Base-by-base conservation (phyloP, 306 rosid genomes). In the Arachis hypogaea region DNA sequence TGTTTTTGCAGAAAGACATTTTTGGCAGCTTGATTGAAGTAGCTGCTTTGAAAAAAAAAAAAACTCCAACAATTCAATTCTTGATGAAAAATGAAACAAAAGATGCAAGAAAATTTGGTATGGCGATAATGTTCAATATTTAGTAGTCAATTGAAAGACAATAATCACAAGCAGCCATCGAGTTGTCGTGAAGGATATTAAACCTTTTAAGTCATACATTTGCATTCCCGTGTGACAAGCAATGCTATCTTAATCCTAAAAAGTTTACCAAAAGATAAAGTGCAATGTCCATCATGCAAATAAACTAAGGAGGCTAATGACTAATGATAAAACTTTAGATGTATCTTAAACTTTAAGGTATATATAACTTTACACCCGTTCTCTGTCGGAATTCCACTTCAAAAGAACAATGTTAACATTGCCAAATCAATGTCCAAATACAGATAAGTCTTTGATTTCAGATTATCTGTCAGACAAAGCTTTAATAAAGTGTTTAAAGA, bases 311-410 rank as follows among this genome's bases (percentile, higher is more conserved):
- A 49, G 14, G 18, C 7, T 49, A 73, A n/a, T 52, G 33, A 33
- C 71, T 36, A 66, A 70, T 41, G 42, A 51, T 61, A 69, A 6
- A 9, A 14, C 54, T 33, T 33, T 74, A 22, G 10, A 61, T 68
- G 59, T 80, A 68, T 56, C 84, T 80, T 80, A 75, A 63, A 56
- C 80, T 18, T 77, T 63, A 80, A 80, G 84, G 4, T 56, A 75
- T 69, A 22, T 9, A 11, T 22, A 52, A 0, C 63, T 58, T 66
- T 55, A 59, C 46, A 18, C 28, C 38, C 11, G 7, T 78, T 57
- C 55, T 78, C 11, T n/a, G 7, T 67, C 28, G 51, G 56, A 30
- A 6, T 77, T 8, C 58, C 58, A 77, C 58, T 40, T 59, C 36
- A 10, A 58, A 6, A 45, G 43, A 5, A 11, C 72, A 64, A 51